Conservation (phyloP, 345 rosid species). For the Xanthoceras sorbifolium region DNA sequence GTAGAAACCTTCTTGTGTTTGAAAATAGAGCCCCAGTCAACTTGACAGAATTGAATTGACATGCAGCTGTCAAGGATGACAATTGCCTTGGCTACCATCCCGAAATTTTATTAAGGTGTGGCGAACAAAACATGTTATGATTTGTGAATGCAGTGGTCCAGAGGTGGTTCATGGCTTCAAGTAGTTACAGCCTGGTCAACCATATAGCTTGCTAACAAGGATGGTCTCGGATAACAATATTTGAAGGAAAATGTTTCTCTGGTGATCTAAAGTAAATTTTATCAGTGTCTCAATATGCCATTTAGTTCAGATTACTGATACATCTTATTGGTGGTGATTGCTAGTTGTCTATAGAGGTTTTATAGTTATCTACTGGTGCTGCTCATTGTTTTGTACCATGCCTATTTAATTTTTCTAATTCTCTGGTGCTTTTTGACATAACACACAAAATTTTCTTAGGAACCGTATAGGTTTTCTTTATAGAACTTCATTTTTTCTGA, state of each 20-base stretch:
- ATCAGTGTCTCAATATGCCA: not conserved
- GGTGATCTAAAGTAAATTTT: not conserved
- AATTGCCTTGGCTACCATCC: not conserved
- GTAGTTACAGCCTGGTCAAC: slow-evolving; percentile 1
- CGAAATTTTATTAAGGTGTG: not conserved
- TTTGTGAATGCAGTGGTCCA: slow-evolving; percentile 19
- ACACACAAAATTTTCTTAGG: not conserved
- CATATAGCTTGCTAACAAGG: no score
- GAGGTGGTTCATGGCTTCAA: not conserved
- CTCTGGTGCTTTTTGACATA: not conserved
- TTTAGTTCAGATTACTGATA: not conserved
- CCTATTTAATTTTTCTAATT: not conserved
- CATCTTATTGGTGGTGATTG: not conserved
- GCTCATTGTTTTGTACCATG: not conserved
- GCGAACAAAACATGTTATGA: not conserved
- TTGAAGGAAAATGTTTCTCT: not conserved
- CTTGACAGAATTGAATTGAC: not conserved
- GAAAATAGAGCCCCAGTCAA: not conserved
- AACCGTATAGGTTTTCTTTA: not conserved
- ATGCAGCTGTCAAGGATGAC: not conserved
- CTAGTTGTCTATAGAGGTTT: not conserved
- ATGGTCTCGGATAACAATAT: not conserved
- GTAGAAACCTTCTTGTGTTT: not conserved
- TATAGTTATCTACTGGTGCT: not conserved
- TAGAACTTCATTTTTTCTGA: not conserved